Evolutionary conservation across 2,329 filamentous ascomycete genomes (phyloP), one percentile per base, ranked within the genome.

Genomic region (Hypoxylon sp.): DNA sequence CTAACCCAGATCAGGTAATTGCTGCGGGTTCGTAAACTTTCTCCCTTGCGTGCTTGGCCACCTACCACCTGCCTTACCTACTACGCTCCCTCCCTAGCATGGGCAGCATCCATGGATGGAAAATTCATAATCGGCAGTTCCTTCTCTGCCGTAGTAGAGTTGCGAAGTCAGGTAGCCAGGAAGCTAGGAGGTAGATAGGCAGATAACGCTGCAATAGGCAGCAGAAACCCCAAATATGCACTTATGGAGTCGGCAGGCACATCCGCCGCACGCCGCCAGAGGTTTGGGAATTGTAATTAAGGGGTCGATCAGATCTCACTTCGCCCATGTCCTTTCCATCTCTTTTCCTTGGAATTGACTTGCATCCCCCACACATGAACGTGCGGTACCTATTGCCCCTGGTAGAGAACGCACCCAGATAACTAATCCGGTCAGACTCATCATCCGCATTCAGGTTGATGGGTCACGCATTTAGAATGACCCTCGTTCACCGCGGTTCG

Each of bases 281-380:
- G 51, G 31, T 52, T 46, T 47, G 21, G 44, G 10, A 67, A 56
- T 65, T 67, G 60, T 60, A 60, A 67, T 67, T 65, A 67, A 62
- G 53, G 19, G 51, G 46, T 56, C 24, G 19, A 48, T 62, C 62
- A 60, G 37, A 54, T 70, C 42, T 66, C 58, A 61, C 42, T 62
- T 64, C 42, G 29, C 32, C 56, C 52, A 62, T 51, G 15, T 32
- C 31, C 50, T 31, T 58, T 55, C 42, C 32, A 35, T 47, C 42
- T 42, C 37, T 50, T 53, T 62, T 24, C 47, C 29, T 24, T 29
- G 13, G 42, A 42, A 59, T 47, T 62, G 58, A 69, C 56, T 58
- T 64, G 51, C 68, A 65, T 70, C 65, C 47, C 53, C 65, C 68
- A 65, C 65, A 65, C 58, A 53, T 52, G 31, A 19, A 63, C 52